Evolutionary conservation across 1,284 basidiomycete genomes (phyloP), one percentile per base, ranked within the genome.

Genomic region (Moesziomyces antarcticus): DNA sequence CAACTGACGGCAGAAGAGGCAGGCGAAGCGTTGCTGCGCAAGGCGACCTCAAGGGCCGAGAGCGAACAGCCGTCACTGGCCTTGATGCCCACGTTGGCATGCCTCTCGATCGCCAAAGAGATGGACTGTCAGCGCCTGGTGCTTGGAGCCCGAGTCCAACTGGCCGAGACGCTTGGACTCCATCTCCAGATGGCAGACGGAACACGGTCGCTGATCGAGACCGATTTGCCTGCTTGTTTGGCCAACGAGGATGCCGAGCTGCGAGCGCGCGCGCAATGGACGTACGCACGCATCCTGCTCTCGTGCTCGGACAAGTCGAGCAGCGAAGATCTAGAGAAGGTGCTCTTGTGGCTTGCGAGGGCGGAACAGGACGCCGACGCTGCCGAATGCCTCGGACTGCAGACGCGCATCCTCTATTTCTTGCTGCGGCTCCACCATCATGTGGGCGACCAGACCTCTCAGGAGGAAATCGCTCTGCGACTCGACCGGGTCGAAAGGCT

Each of bases 321-420:
- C n/a, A 18, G 21, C 5, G 25, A 52, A 20, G 70, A 64, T 22
- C 42, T 73, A 46, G 20, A 21, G 6, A 47, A 40, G 24, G 61
- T 54, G 13, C 41, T 69, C 14, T 35, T 50, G 18, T 73, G 71
- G 71, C 35, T 73, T 52, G 30, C 41, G 51, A 20, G 50, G 41
- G 62, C 71, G 13, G 62, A 73, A 13, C 50, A 43, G 56, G 70
- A 73, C 27, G 70, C 70, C 3, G 33, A 37, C 13, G 41, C 40
- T 37, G 64, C 50, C 20, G 64, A 64, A 43, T 73, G 70, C 22
- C 41, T 73, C 18, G 66, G 43, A 2, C 44, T 74, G 5, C 67
- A 61, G n/a, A 66, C 57, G 22, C 64, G 59, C 45, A 68, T 76
- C n/a, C 70, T 76, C 21, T 76, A 76, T 56, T 73, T 66, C 55